phyloP scores from a whole-genome alignment of 352 stramenopile species.

The Phytophthora foliorum region DNA sequence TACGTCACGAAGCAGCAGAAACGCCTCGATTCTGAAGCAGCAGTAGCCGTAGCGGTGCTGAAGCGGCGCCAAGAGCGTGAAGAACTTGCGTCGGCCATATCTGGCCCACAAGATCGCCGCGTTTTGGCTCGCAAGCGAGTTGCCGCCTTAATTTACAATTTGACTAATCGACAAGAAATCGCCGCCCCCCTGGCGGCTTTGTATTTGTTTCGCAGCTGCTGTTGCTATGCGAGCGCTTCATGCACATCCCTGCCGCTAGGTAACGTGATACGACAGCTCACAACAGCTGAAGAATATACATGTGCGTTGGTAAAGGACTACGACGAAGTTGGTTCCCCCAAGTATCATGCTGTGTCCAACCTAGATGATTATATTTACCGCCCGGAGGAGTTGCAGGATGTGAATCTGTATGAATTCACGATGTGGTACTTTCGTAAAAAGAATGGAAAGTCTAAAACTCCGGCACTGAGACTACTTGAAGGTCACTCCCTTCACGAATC shows the following conservation, averaged over 20 bases:
- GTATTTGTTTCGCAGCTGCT: slow-evolving; percentile 1
- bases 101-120: neutral
- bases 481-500: neutral
- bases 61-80: slow-evolving; percentile 5
- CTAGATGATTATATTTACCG: slow-evolving; percentile 13
- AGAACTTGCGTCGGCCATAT: too few relatives aligned
- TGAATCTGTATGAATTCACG: slow-evolving; percentile 6
- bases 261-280: neutral
- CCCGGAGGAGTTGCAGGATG: neutral
- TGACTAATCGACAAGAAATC: slow-evolving; percentile 17
- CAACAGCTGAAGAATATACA: neutral
- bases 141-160: neutral
- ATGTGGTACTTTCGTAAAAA: slow-evolving; percentile 1
- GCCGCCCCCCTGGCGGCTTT: slow-evolving; percentile 5
- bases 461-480: neutral
- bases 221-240: too few relatives aligned
- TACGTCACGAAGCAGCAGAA: slow-evolving; percentile 20
- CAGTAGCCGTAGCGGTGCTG: slow-evolving; percentile 5
- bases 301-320: neutral
- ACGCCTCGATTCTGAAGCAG: slow-evolving; percentile 7
- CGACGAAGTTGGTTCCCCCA: neutral
- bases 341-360: neutral
- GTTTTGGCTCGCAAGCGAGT: neutral
- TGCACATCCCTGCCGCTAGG: neutral
- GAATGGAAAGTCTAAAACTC: too few relatives aligned